Evolutionary conservation across 75 land plant species (phyloP).

Genomic region (Pinus albicaulis): DNA sequence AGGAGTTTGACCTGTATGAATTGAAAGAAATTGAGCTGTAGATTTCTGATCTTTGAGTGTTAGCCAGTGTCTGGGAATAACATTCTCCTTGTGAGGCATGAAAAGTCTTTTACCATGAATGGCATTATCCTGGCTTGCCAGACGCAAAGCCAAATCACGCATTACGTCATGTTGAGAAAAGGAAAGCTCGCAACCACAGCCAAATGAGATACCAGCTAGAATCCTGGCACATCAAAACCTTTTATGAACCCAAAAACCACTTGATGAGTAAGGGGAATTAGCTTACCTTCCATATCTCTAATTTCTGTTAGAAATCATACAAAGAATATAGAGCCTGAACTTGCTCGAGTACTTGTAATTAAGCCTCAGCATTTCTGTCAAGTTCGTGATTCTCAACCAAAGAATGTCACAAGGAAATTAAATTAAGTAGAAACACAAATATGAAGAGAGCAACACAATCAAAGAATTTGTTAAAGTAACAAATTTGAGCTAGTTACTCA

Average conservation of each 20-base stretch:
- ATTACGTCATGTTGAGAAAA: constrained; percentile 7
- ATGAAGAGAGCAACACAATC: too few species aligned
- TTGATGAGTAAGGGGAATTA: too few species aligned
- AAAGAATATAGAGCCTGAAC: too few species aligned
- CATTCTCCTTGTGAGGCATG: neutral
- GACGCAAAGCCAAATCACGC: neutral
- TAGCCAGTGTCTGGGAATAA: neutral
- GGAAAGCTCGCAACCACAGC: neutral
- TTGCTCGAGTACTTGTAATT: too few species aligned
- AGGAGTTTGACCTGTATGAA: neutral
- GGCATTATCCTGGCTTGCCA: neutral
- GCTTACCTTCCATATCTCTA: too few species aligned
- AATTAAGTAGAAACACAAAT: too few species aligned
- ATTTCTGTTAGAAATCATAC: too few species aligned
- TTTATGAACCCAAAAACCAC: too few species aligned
- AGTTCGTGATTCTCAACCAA: too few species aligned
- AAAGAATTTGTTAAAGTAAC: too few species aligned
- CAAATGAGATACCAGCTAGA: neutral
- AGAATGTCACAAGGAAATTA: too few species aligned
- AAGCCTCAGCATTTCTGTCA: too few species aligned
- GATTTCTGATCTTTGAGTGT: neutral
- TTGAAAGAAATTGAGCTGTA: neutral
- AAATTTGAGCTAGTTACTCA: neutral
- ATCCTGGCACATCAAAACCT: neutral
- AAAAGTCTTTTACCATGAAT: neutral